Percentiles rank a stretch among this genome's conserved stretches.
phyloP scores from a whole-genome alignment of 352 stramenopile species.

The Pythium oligandrum region DNA sequence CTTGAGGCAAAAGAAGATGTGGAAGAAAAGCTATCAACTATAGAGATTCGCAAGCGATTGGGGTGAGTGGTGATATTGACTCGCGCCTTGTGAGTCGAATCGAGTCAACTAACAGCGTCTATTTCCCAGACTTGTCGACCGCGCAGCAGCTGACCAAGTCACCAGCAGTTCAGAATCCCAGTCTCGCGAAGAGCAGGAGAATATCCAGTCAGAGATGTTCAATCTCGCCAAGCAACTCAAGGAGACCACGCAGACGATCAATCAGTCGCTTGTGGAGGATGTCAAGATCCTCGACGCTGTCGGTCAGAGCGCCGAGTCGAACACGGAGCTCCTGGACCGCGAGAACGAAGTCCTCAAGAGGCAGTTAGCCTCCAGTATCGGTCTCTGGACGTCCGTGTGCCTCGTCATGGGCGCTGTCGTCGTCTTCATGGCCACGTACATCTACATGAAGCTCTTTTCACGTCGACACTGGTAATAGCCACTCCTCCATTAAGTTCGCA shows the following conservation, averaged over 20 bases:
- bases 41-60: slow-evolving; percentile 50
- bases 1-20: slow-evolving; percentile 26
- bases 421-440: slow-evolving; percentile 65
- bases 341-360: slow-evolving; percentile 58
- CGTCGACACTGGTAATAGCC: slow-evolving; percentile 20
- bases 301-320: slow-evolving; percentile 62
- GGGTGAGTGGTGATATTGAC: slow-evolving; percentile 20
- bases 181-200: slow-evolving; percentile 48
- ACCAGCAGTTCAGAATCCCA: slow-evolving; percentile 29
- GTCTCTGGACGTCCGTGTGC: slow-evolving; percentile 68
- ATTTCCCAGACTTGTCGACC: slow-evolving; percentile 30
- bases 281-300: slow-evolving; percentile 75
- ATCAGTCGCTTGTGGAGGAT: slow-evolving; percentile 61
- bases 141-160: slow-evolving; percentile 16
- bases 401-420: slow-evolving; percentile 55
- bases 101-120: no score
- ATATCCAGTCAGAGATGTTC: slow-evolving; percentile 73
- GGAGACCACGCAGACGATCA: slow-evolving; percentile 68
- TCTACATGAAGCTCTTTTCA: slow-evolving; percentile 80
- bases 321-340: slow-evolving; percentile 50
- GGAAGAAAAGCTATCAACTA: slow-evolving; percentile 50
- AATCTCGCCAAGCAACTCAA: slow-evolving; percentile 67
- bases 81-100: no score
- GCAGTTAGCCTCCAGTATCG: slow-evolving; percentile 67
- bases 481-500: neutral